These are phyloP conservation scores for Takashimella tepidaria DNA, from an alignment of 1,284 basidiomycete species.

Conservation along the genomic window DNA sequence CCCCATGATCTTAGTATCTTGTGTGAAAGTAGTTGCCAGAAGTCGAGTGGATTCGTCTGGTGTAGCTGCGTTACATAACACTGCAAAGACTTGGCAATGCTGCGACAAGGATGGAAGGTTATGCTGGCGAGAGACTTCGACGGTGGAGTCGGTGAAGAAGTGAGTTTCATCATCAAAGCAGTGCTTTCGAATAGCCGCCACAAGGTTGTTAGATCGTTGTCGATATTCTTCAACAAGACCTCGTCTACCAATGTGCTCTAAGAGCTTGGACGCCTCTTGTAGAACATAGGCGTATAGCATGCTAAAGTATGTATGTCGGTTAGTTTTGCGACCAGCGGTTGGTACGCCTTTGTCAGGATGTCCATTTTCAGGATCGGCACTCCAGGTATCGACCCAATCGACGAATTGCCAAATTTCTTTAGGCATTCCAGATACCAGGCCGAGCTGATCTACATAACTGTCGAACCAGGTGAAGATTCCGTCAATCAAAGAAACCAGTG, in stretches of 20 bases:
- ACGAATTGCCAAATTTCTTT: slow-evolving; percentile 29
- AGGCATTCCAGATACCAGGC: slow-evolving; percentile 21
- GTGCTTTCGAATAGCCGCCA: slow-evolving; percentile 19
- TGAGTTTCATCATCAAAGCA: slow-evolving; percentile 20
- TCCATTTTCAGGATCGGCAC: slow-evolving; percentile 9
- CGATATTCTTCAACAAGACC: slow-evolving; percentile 20
- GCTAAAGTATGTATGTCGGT: slow-evolving; percentile 29
- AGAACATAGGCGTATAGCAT: slow-evolving; percentile 27
- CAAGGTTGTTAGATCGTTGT: slow-evolving; percentile 8
- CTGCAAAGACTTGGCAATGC: slow-evolving; percentile 29
- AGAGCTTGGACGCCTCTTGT: slow-evolving; percentile 12
- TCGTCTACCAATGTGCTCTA: slow-evolving; percentile 15
- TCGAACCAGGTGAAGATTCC: slow-evolving; percentile 27
- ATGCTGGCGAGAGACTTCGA: slow-evolving; percentile 7
- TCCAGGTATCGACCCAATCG: slow-evolving; percentile 26
- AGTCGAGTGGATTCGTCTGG: slow-evolving; percentile 8
- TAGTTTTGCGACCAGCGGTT: slow-evolving; percentile 18
- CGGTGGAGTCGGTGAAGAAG: slow-evolving; percentile 27
- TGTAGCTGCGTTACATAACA: slow-evolving; percentile 13
- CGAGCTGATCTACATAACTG: slow-evolving; percentile 20
- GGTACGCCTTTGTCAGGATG: slow-evolving; percentile 30
- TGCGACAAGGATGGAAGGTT: slow-evolving; percentile 16
- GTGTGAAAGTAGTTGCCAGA: slow-evolving; percentile 11
- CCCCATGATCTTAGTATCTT: slow-evolving; percentile 8
- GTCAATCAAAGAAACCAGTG: slow-evolving; percentile 22